phyloP scores from a whole-genome alignment of 352 stramenopile genomes.

The Globisporangium echinulatum region DNA sequence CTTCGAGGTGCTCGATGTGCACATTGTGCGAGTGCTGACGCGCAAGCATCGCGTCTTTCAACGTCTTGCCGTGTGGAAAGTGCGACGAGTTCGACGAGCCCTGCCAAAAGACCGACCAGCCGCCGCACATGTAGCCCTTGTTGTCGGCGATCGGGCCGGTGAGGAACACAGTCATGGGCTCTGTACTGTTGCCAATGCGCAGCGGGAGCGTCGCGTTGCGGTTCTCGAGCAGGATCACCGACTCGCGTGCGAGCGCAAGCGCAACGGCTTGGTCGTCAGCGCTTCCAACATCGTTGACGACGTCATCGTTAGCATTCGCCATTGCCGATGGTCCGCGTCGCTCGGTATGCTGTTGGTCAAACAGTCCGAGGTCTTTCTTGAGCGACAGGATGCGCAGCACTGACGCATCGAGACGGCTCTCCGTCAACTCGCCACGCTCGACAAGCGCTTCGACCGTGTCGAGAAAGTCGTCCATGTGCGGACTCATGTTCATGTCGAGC shows the following conservation, averaged over 20 bases:
- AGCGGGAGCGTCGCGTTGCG: constrained; percentile 35
- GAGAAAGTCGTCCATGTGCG: constrained; percentile 41
- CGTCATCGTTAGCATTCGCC: background rate
- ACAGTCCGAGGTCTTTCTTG: constrained; percentile 47
- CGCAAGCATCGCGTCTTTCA: constrained; percentile 39
- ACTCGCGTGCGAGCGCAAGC: constrained; percentile 64
- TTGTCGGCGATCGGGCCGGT: constrained; percentile 59
- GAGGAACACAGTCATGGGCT: constrained; percentile 37
- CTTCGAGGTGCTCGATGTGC: constrained; percentile 30
- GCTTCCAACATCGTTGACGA: constrained; percentile 33
- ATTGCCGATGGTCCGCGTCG: too few species aligned
- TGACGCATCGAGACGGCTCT: constrained; percentile 55
- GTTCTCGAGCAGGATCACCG: constrained; percentile 79
- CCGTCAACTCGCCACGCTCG: constrained; percentile 22
- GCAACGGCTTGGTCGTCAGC: constrained; percentile 43
- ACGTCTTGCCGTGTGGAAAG: constrained; percentile 56
- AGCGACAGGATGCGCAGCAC: constrained; percentile 54
- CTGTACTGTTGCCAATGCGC: background rate
- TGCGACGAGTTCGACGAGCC: constrained; percentile 46
- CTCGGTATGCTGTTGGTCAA: constrained; percentile 4
- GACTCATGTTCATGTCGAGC: constrained; percentile 92
- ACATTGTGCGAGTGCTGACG: background rate
- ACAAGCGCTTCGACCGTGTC: constrained; percentile 52
- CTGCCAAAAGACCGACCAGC: constrained; percentile 71
- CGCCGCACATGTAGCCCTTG: constrained; percentile 63